A percentile compares a stretch with the other conserved stretches of the same genome.
Evolutionary conservation across 257 asterid genomes (phyloP).

Genomic region (Solanum commersonii): DNA sequence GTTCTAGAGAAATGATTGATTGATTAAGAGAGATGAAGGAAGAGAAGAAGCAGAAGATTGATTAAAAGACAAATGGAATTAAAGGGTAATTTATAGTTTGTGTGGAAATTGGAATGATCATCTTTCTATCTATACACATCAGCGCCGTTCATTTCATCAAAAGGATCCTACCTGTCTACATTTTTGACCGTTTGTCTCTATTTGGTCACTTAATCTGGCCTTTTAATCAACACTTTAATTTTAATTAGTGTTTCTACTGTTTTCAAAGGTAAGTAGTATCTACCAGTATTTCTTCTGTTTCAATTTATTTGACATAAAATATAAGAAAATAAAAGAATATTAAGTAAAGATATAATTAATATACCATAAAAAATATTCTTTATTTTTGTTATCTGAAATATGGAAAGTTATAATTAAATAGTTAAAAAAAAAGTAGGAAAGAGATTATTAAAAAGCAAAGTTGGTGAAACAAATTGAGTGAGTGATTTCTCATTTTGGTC

Average conservation of each 20-base stretch:
- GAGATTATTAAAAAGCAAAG: neutral
- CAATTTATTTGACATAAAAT: too few species aligned
- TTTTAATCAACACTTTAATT: neutral
- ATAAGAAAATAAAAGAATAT: too few species aligned
- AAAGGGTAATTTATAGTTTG: slow-evolving; percentile 9
- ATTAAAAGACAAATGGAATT: neutral
- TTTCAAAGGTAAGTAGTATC: neutral
- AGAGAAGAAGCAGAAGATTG: neutral
- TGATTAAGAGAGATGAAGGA: neutral
- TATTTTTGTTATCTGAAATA: too few species aligned
- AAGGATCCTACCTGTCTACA: neutral
- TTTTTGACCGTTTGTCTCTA: neutral
- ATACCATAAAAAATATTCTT: too few species aligned
- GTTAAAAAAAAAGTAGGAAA: neutral
- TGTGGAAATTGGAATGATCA: neutral
- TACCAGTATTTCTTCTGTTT: too few species aligned
- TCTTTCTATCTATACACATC: neutral
- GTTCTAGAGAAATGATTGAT: neutral
- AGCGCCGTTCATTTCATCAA: neutral
- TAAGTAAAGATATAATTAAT: too few species aligned
- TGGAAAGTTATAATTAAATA: neutral
- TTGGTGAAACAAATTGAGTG: neutral
- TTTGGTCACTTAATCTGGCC: neutral
- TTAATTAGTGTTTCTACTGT: neutral
- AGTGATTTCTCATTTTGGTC: neutral